Evolutionary conservation across 176 grass and related monocot genomes (phyloP).

Genomic region (Elaeis guineensis): DNA sequence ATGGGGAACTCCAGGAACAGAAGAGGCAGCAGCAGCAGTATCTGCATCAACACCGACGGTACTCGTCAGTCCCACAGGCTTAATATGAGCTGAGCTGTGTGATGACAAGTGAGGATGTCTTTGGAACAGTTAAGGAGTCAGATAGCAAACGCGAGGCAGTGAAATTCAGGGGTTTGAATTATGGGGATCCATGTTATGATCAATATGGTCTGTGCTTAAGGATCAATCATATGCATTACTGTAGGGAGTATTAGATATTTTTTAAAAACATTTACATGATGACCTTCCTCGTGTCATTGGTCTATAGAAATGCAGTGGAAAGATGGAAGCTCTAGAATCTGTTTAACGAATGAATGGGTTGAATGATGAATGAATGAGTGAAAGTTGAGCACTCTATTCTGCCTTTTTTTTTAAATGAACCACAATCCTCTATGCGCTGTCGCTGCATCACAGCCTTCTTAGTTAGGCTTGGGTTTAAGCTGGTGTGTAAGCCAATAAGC

Average conservation of each 20-base stretch:
- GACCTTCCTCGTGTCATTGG: too few species aligned
- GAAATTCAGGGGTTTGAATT: constrained; percentile 52
- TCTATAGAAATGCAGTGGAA: too few species aligned
- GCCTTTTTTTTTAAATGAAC: too few species aligned
- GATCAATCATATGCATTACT: constrained; percentile 40
- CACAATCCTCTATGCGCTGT: too few species aligned
- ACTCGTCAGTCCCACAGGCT: constrained; percentile 62
- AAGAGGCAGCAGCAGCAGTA: constrained; percentile 44
- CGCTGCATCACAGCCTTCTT: too few species aligned
- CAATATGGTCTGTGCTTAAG: constrained; percentile 47
- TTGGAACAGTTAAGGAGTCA: constrained; percentile 75
- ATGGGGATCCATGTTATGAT: constrained; percentile 39
- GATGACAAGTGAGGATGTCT: constrained; percentile 66
- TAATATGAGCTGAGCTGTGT: constrained; percentile 68
- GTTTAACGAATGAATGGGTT: too few species aligned
- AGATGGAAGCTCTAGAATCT: too few species aligned
- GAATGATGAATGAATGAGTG: too few species aligned
- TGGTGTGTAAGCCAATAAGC: too few species aligned
- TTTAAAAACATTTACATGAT: too few species aligned
- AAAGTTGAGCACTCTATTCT: too few species aligned
- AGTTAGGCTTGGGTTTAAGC: too few species aligned
- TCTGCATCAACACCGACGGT: constrained; percentile 59
- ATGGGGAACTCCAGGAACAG: constrained; percentile 35
- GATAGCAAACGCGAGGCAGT: constrained; percentile 29
- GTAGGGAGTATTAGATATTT: constrained; percentile 12